Evolutionary conservation across 306 rosid species (phyloP), one percentile per base, ranked within the genome.

Genomic region (Lupinus albus): DNA sequence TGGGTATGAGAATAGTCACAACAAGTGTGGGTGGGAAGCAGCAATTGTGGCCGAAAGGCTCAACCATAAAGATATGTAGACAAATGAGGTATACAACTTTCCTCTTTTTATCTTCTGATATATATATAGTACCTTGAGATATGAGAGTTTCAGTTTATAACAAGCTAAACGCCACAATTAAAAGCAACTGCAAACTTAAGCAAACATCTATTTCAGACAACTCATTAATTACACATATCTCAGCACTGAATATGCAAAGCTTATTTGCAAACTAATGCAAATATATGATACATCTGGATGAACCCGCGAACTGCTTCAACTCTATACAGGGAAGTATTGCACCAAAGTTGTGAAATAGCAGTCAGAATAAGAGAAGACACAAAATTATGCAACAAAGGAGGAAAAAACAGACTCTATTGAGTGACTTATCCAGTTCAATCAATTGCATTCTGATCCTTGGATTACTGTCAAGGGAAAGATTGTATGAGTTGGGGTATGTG

Each of bases 391-490:
- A 89, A 65, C 98, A 92, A 54, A 87, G 80, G 60, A 89, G 78
- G 80, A 92, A 92, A 18, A 87, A 81, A 58, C 93, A 78, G 62
- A 92, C 71, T 84, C 93, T 86, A 67, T 41, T 53, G 15, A 92
- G 95, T 8, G 98, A 89, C 63, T 64, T 78, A 77, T 92, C 95
- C 17, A 79, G 84, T 79, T 81, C 80, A 83, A 80, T 78, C 16
- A 89, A 55, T 53, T 79, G 89, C 78, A 96, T 84, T 72, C 93
- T 83, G 30, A 84, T 74, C 76, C 96, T 86, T 12, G 91, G 87
- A 72, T 81, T 83, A 44, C 48, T 68, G 49, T 41, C 84, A 71
- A 84, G 83, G 0, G 72, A 72, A n/a, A 80, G 76, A 78, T 78
- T 39, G 36, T 87, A 89, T 0, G 95, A 81, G 73, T 89, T 83